phyloP scores from a whole-genome alignment of 805 yeast species.

The Nakazawaea laoshanensis region DNA sequence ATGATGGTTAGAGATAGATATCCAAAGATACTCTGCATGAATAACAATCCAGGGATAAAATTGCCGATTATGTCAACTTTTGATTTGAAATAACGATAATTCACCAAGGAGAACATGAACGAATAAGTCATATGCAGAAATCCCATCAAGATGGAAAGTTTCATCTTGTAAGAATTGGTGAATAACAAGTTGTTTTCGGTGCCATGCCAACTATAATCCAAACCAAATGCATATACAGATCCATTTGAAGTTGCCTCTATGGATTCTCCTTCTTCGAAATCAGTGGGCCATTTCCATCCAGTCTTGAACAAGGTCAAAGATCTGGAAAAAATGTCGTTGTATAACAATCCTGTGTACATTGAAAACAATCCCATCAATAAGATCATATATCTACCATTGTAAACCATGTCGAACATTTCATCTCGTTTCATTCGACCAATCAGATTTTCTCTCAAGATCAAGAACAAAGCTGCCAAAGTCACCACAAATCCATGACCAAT shows the following conservation, averaged over 20 bases:
- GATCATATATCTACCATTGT: constrained; percentile 82
- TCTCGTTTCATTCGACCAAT: constrained; percentile 68
- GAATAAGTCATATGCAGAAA: constrained; percentile 92
- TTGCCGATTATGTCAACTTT: constrained; percentile 82
- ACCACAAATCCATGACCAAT: constrained; percentile 90
- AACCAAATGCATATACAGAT: constrained; percentile 75
- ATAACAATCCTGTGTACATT: constrained; percentile 88
- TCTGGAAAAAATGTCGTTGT: constrained; percentile 89
- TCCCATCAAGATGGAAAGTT: constrained; percentile 90
- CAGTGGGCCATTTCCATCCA: constrained; percentile 91
- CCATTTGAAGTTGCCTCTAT: constrained; percentile 61
- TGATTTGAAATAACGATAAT: constrained; percentile 61
- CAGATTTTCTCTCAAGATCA: constrained; percentile 68
- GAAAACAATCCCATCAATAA: constrained; percentile 91
- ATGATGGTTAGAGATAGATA: constrained; percentile 79
- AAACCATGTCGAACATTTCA: constrained; percentile 96
- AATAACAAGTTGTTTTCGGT: constrained; percentile 86
- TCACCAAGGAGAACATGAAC: constrained; percentile 74
- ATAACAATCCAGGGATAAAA: constrained; percentile 86
- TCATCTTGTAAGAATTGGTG: constrained; percentile 96
- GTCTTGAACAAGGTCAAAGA: constrained; percentile 82
- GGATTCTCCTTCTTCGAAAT: constrained; percentile 60
- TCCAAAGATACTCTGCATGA: constrained; percentile 96
- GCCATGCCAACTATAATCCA: constrained; percentile 97
- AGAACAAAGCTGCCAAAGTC: constrained; percentile 58